phyloP scores from a whole-genome alignment of 116 monocot genomes.

The Phalaenopsis hybrid region DNA sequence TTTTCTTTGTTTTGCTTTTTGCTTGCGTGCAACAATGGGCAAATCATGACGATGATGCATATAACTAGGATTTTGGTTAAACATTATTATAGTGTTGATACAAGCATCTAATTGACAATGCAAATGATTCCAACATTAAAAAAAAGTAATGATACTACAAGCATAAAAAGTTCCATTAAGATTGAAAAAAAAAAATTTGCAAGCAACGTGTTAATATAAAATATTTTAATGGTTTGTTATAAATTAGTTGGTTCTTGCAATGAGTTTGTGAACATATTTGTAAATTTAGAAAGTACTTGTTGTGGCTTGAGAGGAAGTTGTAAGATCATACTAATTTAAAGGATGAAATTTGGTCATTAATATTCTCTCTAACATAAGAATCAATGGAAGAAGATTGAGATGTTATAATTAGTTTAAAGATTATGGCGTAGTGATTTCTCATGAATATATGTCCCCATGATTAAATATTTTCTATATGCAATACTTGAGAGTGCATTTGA shows the following conservation, averaged over 20 bases:
- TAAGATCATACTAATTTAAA: too few relatives aligned
- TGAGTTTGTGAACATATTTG: not conserved
- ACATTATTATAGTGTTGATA: not conserved
- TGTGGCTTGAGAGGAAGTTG: too few relatives aligned
- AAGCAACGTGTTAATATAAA: not conserved
- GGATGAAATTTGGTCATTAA: too few relatives aligned
- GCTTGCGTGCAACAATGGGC: not conserved
- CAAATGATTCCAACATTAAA: not conserved
- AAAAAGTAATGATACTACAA: not conserved
- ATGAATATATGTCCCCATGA: too few relatives aligned
- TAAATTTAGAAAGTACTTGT: not conserved
- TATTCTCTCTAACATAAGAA: too few relatives aligned
- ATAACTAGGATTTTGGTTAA: not conserved
- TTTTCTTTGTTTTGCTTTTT: not conserved
- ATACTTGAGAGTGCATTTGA: too few relatives aligned
- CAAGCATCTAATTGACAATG: not conserved
- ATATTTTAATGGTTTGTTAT: not conserved
- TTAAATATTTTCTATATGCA: too few relatives aligned
- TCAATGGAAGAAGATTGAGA: too few relatives aligned
- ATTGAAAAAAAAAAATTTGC: not conserved
- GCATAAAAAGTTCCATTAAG: not conserved
- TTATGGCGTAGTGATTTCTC: too few relatives aligned
- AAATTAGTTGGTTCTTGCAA: not conserved
- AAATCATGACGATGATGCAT: not conserved
- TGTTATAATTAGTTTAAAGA: too few relatives aligned